Evolutionary conservation across 805 yeast genomes (phyloP).

Genomic region (Torulaspora maleeae): DNA sequence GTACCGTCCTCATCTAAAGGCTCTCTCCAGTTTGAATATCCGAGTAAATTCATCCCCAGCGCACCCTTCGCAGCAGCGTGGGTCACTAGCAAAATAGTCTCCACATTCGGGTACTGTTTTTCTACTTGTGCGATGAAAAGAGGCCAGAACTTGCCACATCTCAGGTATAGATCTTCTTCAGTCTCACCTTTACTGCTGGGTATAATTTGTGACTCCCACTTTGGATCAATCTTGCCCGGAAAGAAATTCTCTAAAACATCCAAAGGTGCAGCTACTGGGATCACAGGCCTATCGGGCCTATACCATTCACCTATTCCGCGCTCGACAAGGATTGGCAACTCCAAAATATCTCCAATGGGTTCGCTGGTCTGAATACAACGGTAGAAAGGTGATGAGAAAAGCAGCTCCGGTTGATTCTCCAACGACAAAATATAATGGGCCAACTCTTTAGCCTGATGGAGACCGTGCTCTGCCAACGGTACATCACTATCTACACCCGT

Average conservation of each 20-base stretch:
- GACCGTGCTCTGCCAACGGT: slow-evolving; percentile 81
- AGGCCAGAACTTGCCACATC: slow-evolving; percentile 54
- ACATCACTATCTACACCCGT: slow-evolving; percentile 92
- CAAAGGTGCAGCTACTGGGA: slow-evolving; percentile 64
- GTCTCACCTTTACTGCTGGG: slow-evolving; percentile 74
- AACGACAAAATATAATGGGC: slow-evolving; percentile 52
- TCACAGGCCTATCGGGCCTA: slow-evolving; percentile 56
- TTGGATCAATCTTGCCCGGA: slow-evolving; percentile 40
- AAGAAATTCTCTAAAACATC: slow-evolving; percentile 52
- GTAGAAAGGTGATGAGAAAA: slow-evolving; percentile 81
- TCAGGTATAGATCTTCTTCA: slow-evolving; percentile 57
- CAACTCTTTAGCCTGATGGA: slow-evolving; percentile 78
- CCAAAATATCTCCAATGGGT: slow-evolving; percentile 60
- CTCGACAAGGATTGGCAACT: slow-evolving; percentile 61
- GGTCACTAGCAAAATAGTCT: slow-evolving; percentile 66
- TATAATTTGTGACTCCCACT: slow-evolving; percentile 51
- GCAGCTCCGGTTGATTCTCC: slow-evolving; percentile 59
- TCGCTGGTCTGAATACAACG: slow-evolving; percentile 79
- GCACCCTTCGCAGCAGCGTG: slow-evolving; percentile 95
- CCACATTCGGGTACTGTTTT: slow-evolving; percentile 51
- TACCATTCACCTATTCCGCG: slow-evolving; percentile 93
- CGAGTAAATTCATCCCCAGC: slow-evolving; percentile 70
- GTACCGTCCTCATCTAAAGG: slow-evolving; percentile 45
- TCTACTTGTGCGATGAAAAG: slow-evolving; percentile 57
- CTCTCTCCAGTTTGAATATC: slow-evolving; percentile 48